Conservation (phyloP, 116 monocot species). For the Posidonia oceanica region DNA sequence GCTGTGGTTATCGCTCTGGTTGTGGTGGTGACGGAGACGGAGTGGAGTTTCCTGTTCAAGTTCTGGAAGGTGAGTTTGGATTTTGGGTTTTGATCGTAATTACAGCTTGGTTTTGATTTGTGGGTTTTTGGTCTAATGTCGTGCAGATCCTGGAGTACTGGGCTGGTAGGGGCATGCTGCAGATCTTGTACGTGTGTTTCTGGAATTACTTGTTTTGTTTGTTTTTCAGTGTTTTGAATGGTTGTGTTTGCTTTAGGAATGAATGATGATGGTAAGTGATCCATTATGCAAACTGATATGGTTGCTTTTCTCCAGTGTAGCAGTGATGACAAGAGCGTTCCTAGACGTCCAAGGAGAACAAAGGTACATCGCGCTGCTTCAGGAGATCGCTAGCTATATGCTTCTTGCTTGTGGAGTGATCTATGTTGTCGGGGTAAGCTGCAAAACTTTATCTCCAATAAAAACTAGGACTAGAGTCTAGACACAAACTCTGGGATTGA, state of each 20-base stretch:
- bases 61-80: slow-evolving; percentile 40
- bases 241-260: neutral
- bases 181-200: slow-evolving; percentile 76
- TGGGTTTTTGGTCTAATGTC: neutral
- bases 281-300: neutral
- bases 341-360: slow-evolving; percentile 32
- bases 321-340: slow-evolving; percentile 93
- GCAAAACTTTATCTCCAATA: neutral
- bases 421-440: slow-evolving; percentile 64
- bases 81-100: neutral
- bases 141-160: slow-evolving; percentile 78
- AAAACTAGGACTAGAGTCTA: too few species aligned
- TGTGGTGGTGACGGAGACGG: slow-evolving; percentile 71
- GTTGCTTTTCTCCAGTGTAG: slow-evolving; percentile 48
- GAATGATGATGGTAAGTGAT: neutral
- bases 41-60: slow-evolving; percentile 73
- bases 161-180: slow-evolving; percentile 87
- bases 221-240: neutral
- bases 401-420: slow-evolving; percentile 67
- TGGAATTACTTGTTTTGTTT: neutral
- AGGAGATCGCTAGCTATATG: slow-evolving; percentile 80
- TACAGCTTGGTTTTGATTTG: neutral
- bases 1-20: slow-evolving; percentile 73
- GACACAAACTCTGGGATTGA: too few species aligned
- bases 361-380: slow-evolving; percentile 52